A percentile compares a stretch with the other conserved stretches of the same genome.
phyloP scores from a whole-genome alignment of 495 filamentous ascomycete genomes.

The Clavariopsis aquatica region DNA sequence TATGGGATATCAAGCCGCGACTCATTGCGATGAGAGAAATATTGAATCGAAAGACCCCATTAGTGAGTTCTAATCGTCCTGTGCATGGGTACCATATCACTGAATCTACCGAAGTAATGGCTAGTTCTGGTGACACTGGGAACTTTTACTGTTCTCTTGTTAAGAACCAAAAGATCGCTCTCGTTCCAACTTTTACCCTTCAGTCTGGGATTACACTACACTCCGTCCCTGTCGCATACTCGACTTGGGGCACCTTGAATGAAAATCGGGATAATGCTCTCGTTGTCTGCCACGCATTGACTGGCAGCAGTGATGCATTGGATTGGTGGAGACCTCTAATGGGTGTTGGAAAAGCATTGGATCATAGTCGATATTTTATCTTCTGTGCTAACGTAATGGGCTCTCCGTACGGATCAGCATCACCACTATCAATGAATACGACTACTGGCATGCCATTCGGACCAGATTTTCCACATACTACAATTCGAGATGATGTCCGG shows the following conservation, averaged over 20 bases:
- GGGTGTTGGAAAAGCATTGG: constrained; percentile 44
- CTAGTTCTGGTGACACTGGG: background rate
- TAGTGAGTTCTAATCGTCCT: no score
- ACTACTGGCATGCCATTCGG: constrained; percentile 43
- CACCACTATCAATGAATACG: constrained; percentile 40
- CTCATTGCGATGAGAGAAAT: no score
- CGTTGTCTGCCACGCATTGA: constrained; percentile 48
- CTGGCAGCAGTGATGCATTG: constrained; percentile 45
- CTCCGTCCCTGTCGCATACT: constrained; percentile 46
- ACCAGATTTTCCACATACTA: constrained; percentile 46
- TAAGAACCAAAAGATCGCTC: constrained; percentile 42
- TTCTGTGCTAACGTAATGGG: constrained; percentile 47
- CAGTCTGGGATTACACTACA: constrained; percentile 44
- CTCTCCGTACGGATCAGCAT: constrained; percentile 46
- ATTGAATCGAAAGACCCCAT: no score
- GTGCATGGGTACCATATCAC: no score
- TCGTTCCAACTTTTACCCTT: constrained; percentile 42
- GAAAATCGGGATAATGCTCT: constrained; percentile 42
- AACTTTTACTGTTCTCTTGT: constrained; percentile 45
- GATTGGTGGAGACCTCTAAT: constrained; percentile 47
- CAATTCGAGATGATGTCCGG: constrained; percentile 48
- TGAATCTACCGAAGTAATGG: no score
- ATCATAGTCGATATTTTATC: constrained; percentile 45
- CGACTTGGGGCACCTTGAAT: constrained; percentile 46
- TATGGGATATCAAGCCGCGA: no score